Evolutionary conservation across 352 stramenopile species (phyloP).

Genomic region (Globisporangium spinosum): DNA sequence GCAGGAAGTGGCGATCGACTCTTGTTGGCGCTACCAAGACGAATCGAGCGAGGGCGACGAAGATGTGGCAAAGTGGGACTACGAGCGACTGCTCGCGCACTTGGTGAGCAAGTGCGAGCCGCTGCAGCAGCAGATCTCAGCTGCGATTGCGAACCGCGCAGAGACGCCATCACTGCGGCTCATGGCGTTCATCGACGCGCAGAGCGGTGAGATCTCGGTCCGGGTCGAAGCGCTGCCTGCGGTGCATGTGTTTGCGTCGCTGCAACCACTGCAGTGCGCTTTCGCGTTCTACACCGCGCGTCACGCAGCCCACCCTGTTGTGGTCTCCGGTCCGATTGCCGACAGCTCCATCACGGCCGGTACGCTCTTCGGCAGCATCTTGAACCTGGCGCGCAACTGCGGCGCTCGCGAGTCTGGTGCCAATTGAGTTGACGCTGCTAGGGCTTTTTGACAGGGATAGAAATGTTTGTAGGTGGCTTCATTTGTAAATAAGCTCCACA

Average conservation of each 20-base stretch:
- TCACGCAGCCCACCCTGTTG: conserved; percentile 67
- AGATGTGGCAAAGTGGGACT: conserved; percentile 42
- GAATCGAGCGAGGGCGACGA: conserved; percentile 16
- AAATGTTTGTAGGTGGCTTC: not conserved
- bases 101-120: conserved; percentile 36
- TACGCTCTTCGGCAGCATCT: conserved; percentile 72
- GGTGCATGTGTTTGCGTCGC: conserved; percentile 54
- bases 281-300: conserved; percentile 80
- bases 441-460: not conserved
- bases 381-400: conserved; percentile 71
- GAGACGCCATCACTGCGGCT: conserved; percentile 42
- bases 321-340: conserved; percentile 77
- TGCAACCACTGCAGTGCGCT: conserved; percentile 64
- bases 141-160: conserved; percentile 20
- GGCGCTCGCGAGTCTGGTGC: conserved; percentile 38
- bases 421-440: not conserved
- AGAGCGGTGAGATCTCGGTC: conserved; percentile 45
- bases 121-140: conserved; percentile 40
- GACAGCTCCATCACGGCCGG: conserved; percentile 72
- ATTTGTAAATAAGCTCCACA: not conserved
- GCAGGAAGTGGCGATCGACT: conserved; percentile 56
- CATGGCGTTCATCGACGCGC: conserved; percentile 51
- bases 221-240: conserved; percentile 36
- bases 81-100: conserved; percentile 56
- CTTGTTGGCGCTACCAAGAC: conserved; percentile 35